Conservation (phyloP, 345 rosid species). For the Draba incana region DNA sequence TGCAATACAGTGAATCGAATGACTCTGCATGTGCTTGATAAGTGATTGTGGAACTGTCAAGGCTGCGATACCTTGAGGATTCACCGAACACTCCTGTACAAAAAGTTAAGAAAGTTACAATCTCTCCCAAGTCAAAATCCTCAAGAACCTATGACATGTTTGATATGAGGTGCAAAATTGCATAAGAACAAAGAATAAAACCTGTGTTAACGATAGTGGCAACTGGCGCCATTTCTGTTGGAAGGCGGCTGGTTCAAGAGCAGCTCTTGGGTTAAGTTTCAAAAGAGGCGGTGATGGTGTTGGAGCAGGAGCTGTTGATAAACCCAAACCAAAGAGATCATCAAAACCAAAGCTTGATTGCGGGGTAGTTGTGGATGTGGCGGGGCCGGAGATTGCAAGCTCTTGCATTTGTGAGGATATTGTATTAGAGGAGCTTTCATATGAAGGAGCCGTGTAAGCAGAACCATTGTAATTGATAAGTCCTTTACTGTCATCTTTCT, state of each 20-base stretch:
- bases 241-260: constrained; percentile 76
- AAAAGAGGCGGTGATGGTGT: constrained; percentile 60
- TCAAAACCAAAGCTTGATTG: constrained; percentile 73
- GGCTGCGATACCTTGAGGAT: constrained; percentile 71
- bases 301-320: constrained; percentile 54
- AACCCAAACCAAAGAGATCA: constrained; percentile 81
- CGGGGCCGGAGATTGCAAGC: constrained; percentile 51
- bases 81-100: constrained; percentile 64
- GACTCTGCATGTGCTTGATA: constrained; percentile 79
- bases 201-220: constrained; percentile 72
- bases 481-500: constrained; percentile 77
- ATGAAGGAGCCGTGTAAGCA: constrained; percentile 68
- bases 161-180: background rate
- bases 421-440: constrained; percentile 51
- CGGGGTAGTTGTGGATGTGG: constrained; percentile 42
- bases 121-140: constrained; percentile 1
- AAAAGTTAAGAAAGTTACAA: constrained; percentile 21
- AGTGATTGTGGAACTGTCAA: constrained; percentile 77
- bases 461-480: constrained; percentile 54
- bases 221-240: constrained; percentile 96
- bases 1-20: constrained; percentile 89
- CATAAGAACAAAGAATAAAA: constrained; percentile 25
- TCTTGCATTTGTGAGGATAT: constrained; percentile 57
- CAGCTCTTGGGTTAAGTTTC: constrained; percentile 84
- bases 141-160: background rate